Base-by-base conservation (phyloP, 495 filamentous ascomycete species). In the Entonaema liquescens region DNA sequence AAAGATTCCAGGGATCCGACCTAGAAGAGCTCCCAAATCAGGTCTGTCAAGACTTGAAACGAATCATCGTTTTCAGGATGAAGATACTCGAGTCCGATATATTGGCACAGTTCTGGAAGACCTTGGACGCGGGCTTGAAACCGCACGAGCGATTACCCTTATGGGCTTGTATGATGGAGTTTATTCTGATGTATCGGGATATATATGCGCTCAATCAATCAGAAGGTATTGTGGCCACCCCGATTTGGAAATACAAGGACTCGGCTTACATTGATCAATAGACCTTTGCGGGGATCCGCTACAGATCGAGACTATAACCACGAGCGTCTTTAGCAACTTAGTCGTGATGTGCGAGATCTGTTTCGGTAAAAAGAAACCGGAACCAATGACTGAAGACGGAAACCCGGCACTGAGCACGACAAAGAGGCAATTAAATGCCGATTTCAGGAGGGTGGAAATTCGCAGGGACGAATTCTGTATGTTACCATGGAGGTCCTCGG, bases 341-440 rank as follows among this genome's bases (percentile, higher is more conserved):
- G 64, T 74, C 25, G 76, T 78, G 5, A 78, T 78, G 71, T 77
- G 73, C 62, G 71, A 77, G 59, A 67, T 71, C 21, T 63, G 73
- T 13, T 78, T 79, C 49, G 63, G 71, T 33, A 77, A 77, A 56
- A 79, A 78, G 68, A 75, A 74, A 64, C 74, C 72, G 19, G 64
- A 71, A 42, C 19, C 60, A 29, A 66, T 61, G 58, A 23, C n/a
- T 28, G 75, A 75, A 7, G 67, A 71, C 40, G 72, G 56, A 25
- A 67, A 28, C 42, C 42, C 62, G 11, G 17, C 9, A 2, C 28
- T 31, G 17, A 53, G 33, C 55, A n/a, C 56, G 35, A 19, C 59
- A 12, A 72, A 68, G 47, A 73, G 50, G 61, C 60, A 68, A 49
- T 54, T 73, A 56, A 73, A 73, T 58, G 65, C 31, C 28, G 61